Percentiles rank a stretch among this genome's conserved stretches.
Conservation (phyloP, 306 rosid species). For the Malus sylvestris region DNA sequence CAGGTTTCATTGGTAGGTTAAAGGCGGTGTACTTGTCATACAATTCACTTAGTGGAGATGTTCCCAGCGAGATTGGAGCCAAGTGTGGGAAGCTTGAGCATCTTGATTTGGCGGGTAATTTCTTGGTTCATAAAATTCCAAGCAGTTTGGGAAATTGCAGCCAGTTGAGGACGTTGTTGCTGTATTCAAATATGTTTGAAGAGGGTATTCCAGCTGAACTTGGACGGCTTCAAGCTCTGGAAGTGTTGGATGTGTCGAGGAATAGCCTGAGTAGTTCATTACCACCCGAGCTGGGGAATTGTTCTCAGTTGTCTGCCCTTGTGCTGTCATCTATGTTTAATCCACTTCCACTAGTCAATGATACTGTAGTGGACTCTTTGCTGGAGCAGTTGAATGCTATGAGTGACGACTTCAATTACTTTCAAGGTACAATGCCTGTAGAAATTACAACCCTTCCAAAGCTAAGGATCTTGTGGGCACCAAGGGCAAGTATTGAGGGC, state of each 20-base stretch:
- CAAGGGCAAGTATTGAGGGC: slow-evolving; percentile 68
- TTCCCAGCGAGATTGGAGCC: slow-evolving; percentile 64
- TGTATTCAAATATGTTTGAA: slow-evolving; percentile 68
- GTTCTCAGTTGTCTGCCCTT: slow-evolving; percentile 51
- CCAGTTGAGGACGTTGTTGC: slow-evolving; percentile 44
- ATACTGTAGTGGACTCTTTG: slow-evolving; percentile 20
- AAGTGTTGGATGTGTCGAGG: slow-evolving; percentile 80
- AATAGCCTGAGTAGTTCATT: slow-evolving; percentile 62
- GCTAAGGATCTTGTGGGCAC: slow-evolving; percentile 77
- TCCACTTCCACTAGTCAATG: slow-evolving; percentile 30
- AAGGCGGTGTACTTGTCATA: slow-evolving; percentile 56
- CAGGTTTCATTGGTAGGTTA: slow-evolving; percentile 54
- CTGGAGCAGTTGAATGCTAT: slow-evolving; percentile 27
- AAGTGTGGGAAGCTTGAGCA: slow-evolving; percentile 73
- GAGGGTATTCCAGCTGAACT: slow-evolving; percentile 59
- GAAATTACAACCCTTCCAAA: slow-evolving; percentile 55
- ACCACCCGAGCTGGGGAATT: slow-evolving; percentile 63
- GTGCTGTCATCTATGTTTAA: slow-evolving; percentile 67
- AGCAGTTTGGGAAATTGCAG: slow-evolving; percentile 66
- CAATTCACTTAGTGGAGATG: slow-evolving; percentile 46
- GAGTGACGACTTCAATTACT: slow-evolving; percentile 63
- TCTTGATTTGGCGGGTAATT: slow-evolving; percentile 76
- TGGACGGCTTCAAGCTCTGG: slow-evolving; percentile 50
- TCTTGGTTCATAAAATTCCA: slow-evolving; percentile 45
- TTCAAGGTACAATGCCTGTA: slow-evolving; percentile 62